These are phyloP conservation scores for Triangularia setosa DNA, from an alignment of 2,329 filamentous ascomycete species.

Conservation along the genomic window DNA sequence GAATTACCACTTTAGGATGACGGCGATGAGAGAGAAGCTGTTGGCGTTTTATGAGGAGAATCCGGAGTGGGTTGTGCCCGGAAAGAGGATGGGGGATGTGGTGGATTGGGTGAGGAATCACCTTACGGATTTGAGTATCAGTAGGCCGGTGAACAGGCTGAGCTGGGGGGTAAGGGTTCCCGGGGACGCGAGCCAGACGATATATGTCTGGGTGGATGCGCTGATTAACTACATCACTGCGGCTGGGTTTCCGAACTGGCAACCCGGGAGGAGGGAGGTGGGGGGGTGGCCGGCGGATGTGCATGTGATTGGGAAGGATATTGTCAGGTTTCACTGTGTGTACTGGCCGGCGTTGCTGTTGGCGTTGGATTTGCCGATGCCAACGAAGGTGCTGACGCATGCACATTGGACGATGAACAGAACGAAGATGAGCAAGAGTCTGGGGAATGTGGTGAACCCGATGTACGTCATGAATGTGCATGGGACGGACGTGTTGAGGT, in stretches of 20 bases:
- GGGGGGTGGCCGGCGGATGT: constrained; percentile 86
- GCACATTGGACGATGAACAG: constrained; percentile 92
- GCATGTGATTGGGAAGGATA: constrained; percentile 95
- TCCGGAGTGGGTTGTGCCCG: constrained; percentile 72
- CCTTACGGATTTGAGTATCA: constrained; percentile 84
- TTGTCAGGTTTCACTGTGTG: constrained; percentile 90
- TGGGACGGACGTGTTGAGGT: constrained; percentile 82
- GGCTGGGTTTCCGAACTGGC: constrained; percentile 75
- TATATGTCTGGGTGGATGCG: constrained; percentile 98
- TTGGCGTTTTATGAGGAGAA: constrained; percentile 77
- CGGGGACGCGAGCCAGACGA: constrained; percentile 77
- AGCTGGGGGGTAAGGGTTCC: constrained; percentile 89
- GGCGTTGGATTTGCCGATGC: constrained; percentile 74
- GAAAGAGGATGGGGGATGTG: constrained; percentile 71
- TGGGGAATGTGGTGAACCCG: constrained; percentile 92
- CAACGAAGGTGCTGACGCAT: constrained; percentile 79
- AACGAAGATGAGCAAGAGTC: constrained; percentile 94
- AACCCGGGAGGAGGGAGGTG: constrained; percentile 57
- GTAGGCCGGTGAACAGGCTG: constrained; percentile 71
- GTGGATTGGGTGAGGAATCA: constrained; percentile 71
- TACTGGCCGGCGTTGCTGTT: constrained; percentile 98
- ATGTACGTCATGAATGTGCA: constrained; percentile 88
- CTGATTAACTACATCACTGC: constrained; percentile 91
- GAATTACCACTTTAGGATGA: constrained; percentile 94
- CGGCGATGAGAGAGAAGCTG: constrained; percentile 72